These are phyloP conservation scores for Trichocladium antarcticum DNA, from an alignment of 495 filamentous ascomycete species.

Conservation along the genomic window DNA sequence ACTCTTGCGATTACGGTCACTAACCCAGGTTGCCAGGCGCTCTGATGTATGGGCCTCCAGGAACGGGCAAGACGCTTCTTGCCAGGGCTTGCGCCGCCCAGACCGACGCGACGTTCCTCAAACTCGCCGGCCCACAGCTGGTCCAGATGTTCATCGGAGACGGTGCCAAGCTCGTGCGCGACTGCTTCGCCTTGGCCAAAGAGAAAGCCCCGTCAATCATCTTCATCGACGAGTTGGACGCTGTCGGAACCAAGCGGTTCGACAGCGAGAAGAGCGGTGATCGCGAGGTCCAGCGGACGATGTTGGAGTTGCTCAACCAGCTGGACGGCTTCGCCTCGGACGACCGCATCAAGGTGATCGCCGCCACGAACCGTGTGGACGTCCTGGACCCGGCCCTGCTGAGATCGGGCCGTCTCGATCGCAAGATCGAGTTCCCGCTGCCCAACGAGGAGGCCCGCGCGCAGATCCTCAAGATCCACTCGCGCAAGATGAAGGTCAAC, in stretches of 20 bases:
- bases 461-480: constrained; percentile 95
- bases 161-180: constrained; percentile 92
- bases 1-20: neutral
- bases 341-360: constrained; percentile 96
- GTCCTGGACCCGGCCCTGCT: constrained; percentile 92
- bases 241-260: constrained; percentile 96
- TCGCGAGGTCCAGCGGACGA: constrained; percentile 95
- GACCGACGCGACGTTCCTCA: constrained; percentile 98
- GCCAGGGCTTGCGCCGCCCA: constrained; percentile 95
- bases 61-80: constrained; percentile 93
- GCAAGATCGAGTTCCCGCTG: constrained; percentile 98
- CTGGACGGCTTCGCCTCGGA: constrained; percentile 98
- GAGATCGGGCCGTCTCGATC: constrained; percentile 86
- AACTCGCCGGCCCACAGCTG: constrained; percentile 95
- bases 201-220: constrained; percentile 98
- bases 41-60: constrained; percentile 96
- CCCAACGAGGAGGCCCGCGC: constrained; percentile 98
- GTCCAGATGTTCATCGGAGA: constrained; percentile 99
- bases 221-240: constrained; percentile 98
- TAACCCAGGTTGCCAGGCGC: constrained; percentile 48
- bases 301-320: constrained; percentile 98
- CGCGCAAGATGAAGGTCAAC: constrained; percentile 95
- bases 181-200: constrained; percentile 94
- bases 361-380: constrained; percentile 95
- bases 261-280: constrained; percentile 98